A percentile compares a stretch with the other conserved stretches of the same genome.
These are phyloP conservation scores for Nitzschia sp. DNA, from an alignment of 108 stramenopile species.

Conservation along the genomic window DNA sequence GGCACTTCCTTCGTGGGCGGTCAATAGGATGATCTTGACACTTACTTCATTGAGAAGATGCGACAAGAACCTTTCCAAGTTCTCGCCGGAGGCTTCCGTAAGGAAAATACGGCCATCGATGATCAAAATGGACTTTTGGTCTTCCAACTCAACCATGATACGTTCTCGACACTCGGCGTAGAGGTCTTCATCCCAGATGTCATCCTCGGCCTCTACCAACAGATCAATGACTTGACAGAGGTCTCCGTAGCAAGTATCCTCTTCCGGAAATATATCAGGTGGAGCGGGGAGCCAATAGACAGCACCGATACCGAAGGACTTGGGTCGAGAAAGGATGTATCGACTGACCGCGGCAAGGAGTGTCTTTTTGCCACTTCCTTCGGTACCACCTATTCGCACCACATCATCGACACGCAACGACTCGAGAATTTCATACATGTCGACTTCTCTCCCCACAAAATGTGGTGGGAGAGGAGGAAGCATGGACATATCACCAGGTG, in stretches of 20 bases:
- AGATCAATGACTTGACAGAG: slow-evolving; percentile 23
- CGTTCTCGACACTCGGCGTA: slow-evolving; percentile 28
- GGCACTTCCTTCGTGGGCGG: slow-evolving; percentile 18
- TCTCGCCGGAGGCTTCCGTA: slow-evolving; percentile 33
- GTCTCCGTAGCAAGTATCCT: slow-evolving; percentile 34
- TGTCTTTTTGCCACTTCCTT: slow-evolving; percentile 51
- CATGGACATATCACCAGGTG: background rate
- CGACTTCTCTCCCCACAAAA: slow-evolving; percentile 70
- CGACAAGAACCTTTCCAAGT: slow-evolving; percentile 30
- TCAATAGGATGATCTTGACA: slow-evolving; percentile 37
- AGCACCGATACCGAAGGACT: slow-evolving; percentile 22
- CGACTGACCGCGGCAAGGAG: slow-evolving; percentile 26
- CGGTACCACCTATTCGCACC: slow-evolving; percentile 51
- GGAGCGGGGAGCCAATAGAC: slow-evolving; percentile 37
- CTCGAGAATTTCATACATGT: slow-evolving; percentile 60
- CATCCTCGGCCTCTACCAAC: slow-evolving; percentile 26
- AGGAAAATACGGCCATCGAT: slow-evolving; percentile 37
- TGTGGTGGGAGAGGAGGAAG: slow-evolving; percentile 44
- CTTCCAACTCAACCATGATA: slow-evolving; percentile 26
- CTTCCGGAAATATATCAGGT: background rate
- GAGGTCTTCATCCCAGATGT: slow-evolving; percentile 36
- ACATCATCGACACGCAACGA: slow-evolving; percentile 51
- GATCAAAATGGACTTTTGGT: slow-evolving; percentile 27
- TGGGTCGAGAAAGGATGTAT: slow-evolving; percentile 29
- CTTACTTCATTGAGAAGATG: slow-evolving; percentile 32